Conservation (phyloP, 208 protist species). For the Leishmania braziliensis region DNA sequence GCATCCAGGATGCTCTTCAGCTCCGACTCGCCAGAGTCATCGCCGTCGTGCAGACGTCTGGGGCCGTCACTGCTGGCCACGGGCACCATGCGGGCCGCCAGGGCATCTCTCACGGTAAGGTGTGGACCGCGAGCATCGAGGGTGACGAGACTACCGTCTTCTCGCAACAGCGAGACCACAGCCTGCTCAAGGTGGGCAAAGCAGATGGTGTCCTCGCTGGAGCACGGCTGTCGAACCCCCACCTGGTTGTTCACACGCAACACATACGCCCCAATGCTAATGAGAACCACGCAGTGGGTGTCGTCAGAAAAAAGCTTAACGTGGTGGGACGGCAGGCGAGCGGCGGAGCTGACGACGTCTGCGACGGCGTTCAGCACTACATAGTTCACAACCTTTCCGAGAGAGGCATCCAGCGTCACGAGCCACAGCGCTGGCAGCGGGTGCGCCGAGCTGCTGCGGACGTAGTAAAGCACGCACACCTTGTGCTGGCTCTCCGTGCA, state of each 20-base stretch:
- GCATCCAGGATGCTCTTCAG: slow-evolving; percentile 34
- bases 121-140: slow-evolving; percentile 59
- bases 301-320: slow-evolving; percentile 63
- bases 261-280: slow-evolving; percentile 59
- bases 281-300: slow-evolving; percentile 38
- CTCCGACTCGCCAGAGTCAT: slow-evolving; percentile 17
- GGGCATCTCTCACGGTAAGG: slow-evolving; percentile 31
- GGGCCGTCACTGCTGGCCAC: neutral
- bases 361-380: slow-evolving; percentile 61
- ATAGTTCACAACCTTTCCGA: slow-evolving; percentile 59
- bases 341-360: slow-evolving; percentile 43
- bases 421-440: slow-evolving; percentile 54
- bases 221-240: slow-evolving; percentile 67
- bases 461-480: slow-evolving; percentile 45
- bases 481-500: slow-evolving; percentile 57
- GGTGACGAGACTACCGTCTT: slow-evolving; percentile 54
- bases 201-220: slow-evolving; percentile 67
- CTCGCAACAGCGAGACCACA: slow-evolving; percentile 45
- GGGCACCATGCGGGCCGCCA: slow-evolving; percentile 3
- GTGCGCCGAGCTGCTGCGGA: slow-evolving; percentile 35
- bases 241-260: slow-evolving; percentile 82
- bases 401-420: slow-evolving; percentile 51
- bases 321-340: slow-evolving; percentile 52
- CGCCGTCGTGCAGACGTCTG: slow-evolving; percentile 15
- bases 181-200: slow-evolving; percentile 36